phyloP scores from a whole-genome alignment of 768 basidiomycete species.

The Leccinum broughii region DNA sequence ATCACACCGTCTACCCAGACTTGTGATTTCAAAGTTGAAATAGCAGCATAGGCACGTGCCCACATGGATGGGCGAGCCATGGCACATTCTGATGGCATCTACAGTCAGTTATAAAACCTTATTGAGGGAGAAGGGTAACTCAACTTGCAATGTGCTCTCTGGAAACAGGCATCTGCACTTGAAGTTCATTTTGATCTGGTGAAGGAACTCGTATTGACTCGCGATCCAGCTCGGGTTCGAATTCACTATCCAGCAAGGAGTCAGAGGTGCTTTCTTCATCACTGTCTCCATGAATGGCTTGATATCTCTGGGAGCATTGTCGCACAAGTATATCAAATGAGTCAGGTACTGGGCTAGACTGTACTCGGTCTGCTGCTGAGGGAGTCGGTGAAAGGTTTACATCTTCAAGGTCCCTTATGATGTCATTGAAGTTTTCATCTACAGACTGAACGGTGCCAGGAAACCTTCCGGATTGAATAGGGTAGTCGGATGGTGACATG shows the following conservation, averaged over 20 bases:
- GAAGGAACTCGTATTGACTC: background rate
- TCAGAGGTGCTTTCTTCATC: background rate
- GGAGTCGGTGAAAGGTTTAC: background rate
- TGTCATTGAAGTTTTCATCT: too few relatives aligned
- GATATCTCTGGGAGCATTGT: background rate
- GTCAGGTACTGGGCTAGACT: background rate
- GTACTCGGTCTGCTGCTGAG: background rate
- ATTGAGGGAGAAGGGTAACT: background rate
- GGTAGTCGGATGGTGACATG: too few relatives aligned
- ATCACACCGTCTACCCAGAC: background rate
- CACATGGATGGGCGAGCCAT: background rate
- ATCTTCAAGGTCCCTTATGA: too few relatives aligned
- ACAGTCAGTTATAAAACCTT: background rate
- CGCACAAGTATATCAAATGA: background rate
- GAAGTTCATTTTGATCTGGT: background rate
- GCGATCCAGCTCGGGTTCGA: background rate
- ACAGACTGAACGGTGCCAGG: too few relatives aligned
- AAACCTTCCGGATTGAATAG: too few relatives aligned
- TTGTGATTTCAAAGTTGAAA: background rate
- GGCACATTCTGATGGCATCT: background rate
- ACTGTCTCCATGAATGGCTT: background rate
- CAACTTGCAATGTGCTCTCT: background rate
- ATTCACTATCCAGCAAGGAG: background rate
- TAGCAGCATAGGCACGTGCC: background rate
- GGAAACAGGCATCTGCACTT: background rate